Evolutionary conservation across 805 yeast species (phyloP), one percentile per base, ranked within the genome.

Genomic region (Candida hungchunana): DNA sequence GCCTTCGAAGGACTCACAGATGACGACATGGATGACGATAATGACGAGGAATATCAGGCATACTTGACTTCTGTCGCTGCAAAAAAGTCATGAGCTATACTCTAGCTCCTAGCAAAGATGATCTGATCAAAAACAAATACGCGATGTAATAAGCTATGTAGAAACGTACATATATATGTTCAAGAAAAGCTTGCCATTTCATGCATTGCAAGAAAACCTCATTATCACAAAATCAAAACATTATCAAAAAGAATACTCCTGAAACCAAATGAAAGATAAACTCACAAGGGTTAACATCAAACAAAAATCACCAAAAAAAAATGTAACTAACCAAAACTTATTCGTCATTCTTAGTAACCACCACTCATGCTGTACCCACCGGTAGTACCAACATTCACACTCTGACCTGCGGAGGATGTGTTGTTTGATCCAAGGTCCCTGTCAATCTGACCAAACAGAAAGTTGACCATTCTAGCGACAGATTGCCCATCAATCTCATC

Each of bases 1-100:
- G 53, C 61, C 4, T 65, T 65, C 42, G 66, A 60, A 40, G 63
- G 56, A 10, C 11, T 53, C 6, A 31, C 37, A 14, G 48, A 44
- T 27, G 43, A 41, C 25, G 39, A 35, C 18, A 17, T 21, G 2
- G 25, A 32, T 13, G 31, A 29, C 20, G 37, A 34, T 5, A 33
- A 37, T 13, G 39, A 37, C 16, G 44, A 37, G 13, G 42, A 31
- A 24, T 34, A 31, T 17, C 25, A 34, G 34, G 36, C 36, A 3
- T 39, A 35, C 18, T 18, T 30, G 30, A 36, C 38, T 3, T 30
- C 19, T 5, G 24, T 18, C 11, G 32, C 32, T 13, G n/a, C 32
- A 13, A 4, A n/a, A 20, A 20, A 20, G 23, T 8, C 23, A 8
- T 8, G 23, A 11, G 8, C 8, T 8, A 8, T 20, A 20, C 23